Conservation (phyloP, 495 filamentous ascomycete species). For the Staphylotrichum longicolle region DNA sequence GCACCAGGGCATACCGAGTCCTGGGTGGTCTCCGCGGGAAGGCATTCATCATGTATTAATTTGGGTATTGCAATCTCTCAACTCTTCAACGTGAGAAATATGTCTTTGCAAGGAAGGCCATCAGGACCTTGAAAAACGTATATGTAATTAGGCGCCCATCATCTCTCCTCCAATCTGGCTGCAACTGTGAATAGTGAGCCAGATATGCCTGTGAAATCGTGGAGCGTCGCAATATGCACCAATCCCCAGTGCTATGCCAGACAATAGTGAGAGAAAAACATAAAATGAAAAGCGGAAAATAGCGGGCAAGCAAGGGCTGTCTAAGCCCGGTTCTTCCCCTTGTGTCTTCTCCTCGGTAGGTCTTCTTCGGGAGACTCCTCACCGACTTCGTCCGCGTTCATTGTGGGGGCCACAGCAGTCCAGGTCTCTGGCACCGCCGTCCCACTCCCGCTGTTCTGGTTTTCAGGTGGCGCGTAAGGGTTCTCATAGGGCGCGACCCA, state of each 20-base stretch:
- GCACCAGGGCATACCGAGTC: too few species aligned
- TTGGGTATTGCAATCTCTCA: too few species aligned
- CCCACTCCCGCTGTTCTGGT: constrained; percentile 16
- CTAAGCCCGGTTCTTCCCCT: constrained; percentile 9
- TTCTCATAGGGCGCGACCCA: constrained; percentile 20
- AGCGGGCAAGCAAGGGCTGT: background rate
- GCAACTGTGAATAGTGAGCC: background rate
- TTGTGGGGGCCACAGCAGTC: constrained; percentile 14
- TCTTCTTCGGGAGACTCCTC: background rate
- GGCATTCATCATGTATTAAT: too few species aligned
- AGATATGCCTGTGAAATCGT: background rate
- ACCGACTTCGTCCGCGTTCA: background rate
- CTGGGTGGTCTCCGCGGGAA: too few species aligned
- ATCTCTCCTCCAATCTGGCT: background rate
- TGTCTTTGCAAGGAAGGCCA: too few species aligned
- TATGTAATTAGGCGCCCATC: too few species aligned
- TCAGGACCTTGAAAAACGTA: too few species aligned
- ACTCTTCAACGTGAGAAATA: too few species aligned
- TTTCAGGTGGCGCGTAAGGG: constrained; percentile 17
- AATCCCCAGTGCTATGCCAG: background rate
- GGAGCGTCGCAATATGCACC: constrained; percentile 4
- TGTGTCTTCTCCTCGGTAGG: background rate
- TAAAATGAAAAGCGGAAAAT: background rate
- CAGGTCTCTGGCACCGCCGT: constrained; percentile 24
- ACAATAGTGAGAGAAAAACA: background rate